Percentiles rank a stretch among this genome's conserved stretches.
These are phyloP conservation scores for Talaromyces wortmannii DNA, from an alignment of 495 filamentous ascomycete genomes.

Conservation along the genomic window DNA sequence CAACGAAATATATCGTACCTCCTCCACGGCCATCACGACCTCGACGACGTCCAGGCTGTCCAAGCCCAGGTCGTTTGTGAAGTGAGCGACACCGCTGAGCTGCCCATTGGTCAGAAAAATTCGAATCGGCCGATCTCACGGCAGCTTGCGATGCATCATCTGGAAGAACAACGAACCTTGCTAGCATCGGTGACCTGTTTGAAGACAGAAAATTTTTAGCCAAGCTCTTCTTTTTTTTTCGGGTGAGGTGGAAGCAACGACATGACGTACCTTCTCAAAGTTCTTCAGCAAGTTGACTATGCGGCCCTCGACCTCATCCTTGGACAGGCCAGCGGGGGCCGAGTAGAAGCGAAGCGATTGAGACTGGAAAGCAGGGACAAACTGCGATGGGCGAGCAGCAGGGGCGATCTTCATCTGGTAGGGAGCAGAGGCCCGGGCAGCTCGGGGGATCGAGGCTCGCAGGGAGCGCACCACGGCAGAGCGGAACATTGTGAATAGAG, in stretches of 20 bases:
- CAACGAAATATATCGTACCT: constrained; percentile 51
- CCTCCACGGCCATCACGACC: constrained; percentile 99
- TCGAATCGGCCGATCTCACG: not conserved
- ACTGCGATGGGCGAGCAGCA: constrained; percentile 37
- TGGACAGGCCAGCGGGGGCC: constrained; percentile 64
- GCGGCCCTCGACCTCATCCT: constrained; percentile 82
- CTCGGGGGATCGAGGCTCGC: constrained; percentile 51
- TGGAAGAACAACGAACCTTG: constrained; percentile 51
- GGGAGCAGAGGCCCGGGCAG: constrained; percentile 46
- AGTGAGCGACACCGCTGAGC: constrained; percentile 79
- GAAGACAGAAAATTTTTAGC: constrained; percentile 5
- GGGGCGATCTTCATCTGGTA: constrained; percentile 50
- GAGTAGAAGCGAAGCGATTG: constrained; percentile 77
- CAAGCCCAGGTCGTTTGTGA: constrained; percentile 89
- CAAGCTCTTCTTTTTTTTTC: not conserved
- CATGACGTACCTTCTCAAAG: constrained; percentile 86
- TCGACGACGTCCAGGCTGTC: constrained; percentile 98
- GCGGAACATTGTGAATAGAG: constrained; percentile 67
- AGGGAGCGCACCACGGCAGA: constrained; percentile 65
- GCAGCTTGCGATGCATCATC: not conserved
- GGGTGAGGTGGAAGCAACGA: not conserved
- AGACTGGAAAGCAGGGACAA: constrained; percentile 42
- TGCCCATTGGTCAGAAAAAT: constrained; percentile 25
- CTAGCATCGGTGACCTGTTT: constrained; percentile 63
- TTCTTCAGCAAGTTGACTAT: constrained; percentile 88